Conservation (phyloP, 23 red algal species). For the Gracilariopsis chorda region DNA sequence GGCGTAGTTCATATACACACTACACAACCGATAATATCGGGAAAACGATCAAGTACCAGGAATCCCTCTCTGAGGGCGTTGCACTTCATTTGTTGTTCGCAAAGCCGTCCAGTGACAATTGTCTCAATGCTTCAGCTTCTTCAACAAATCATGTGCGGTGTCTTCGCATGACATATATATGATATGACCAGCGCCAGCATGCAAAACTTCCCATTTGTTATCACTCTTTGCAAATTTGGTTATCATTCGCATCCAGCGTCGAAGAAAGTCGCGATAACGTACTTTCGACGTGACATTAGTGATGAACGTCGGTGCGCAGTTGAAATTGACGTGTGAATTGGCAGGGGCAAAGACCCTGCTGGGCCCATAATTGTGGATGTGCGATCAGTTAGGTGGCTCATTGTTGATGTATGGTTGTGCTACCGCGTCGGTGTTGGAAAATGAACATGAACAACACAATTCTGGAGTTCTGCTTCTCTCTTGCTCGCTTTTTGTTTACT, state of each 20-base stretch:
- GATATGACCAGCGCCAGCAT: background rate
- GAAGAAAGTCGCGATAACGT: background rate
- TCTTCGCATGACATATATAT: background rate
- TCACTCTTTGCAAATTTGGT: background rate
- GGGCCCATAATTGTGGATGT: conserved; percentile 1
- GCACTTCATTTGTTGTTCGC: background rate
- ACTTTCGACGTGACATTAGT: background rate
- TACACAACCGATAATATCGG: no score
- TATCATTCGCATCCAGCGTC: background rate
- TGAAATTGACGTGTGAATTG: no score
- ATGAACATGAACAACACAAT: no score
- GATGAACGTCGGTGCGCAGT: background rate
- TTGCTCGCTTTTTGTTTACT: no score
- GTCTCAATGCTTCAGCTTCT: background rate
- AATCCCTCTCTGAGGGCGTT: no score
- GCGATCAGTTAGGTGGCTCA: background rate
- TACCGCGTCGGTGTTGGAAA: no score
- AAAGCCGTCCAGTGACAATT: background rate
- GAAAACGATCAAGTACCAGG: no score
- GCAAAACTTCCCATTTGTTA: background rate
- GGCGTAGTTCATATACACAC: no score
- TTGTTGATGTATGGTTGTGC: background rate
- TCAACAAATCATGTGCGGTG: no score
- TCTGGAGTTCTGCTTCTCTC: no score
- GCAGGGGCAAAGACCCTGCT: background rate